Base-by-base conservation (phyloP, 371 early-diverging fungal genomes). In the Cokeromyces recurvatus region DNA sequence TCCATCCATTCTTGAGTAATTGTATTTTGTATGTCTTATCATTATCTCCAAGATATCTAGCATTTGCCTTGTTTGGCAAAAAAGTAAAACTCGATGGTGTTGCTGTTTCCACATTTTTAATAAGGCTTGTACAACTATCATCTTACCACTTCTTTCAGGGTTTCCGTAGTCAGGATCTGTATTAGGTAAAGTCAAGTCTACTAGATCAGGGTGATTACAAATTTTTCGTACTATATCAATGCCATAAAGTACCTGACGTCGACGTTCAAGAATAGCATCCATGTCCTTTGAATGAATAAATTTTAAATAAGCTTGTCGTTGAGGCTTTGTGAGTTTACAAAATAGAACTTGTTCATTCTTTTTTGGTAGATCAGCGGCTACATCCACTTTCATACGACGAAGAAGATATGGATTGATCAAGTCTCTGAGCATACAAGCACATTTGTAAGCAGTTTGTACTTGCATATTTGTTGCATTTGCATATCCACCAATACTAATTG, bases 31-130 rank as follows among this genome's bases (percentile, higher is more conserved):
- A 15, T 32, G 20, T 3, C 38, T 44, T 10, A 90, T 51, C 68
- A 89, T 81, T 10, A 56, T 60, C 62, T 96, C 92, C 3, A 99
- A 54, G 41, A 99, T 96, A 53, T 98, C 92, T 25, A 92, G 82
- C 95, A 98, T 97, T 55, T 93, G 92, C 14, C 95, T 69, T 2
- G 97, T 96, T 64, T 99, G 99, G 45, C 88, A 88, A 56, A 99
- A 99, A 43, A 99, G 65, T 15, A 99, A 71, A 1, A 94, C 92
- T 8, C 87, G 87, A 62, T 97, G 94, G 2, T 85, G 82, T 25
- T 89, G 85, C 20, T 68, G 74, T 39, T 87, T 68, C 95, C 98
- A 98, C 70, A 92, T 74, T 32, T 84, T 64, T 17, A 99, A 69
- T 25, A 98, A 63, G 2, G 87, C 84, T 25, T 82, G 67, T 1